Evolutionary conservation across 306 rosid genomes (phyloP).

Genomic region (Psophocarpus tetragonolobus): DNA sequence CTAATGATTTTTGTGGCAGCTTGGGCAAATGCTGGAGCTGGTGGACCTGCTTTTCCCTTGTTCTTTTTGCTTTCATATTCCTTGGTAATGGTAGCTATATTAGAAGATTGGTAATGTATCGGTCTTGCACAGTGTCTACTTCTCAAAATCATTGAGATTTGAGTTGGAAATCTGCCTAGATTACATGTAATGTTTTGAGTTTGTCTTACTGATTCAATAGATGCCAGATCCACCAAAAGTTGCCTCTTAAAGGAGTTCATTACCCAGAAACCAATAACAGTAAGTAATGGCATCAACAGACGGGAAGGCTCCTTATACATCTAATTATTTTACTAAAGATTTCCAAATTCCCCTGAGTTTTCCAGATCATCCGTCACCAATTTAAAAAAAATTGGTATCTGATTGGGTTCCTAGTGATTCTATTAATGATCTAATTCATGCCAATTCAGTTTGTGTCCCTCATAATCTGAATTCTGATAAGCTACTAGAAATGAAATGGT

Average conservation of each 20-base stretch:
- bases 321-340: conserved; percentile 33
- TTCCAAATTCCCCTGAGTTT: conserved; percentile 30
- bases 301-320: conserved; percentile 32
- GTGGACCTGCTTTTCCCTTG: conserved; percentile 13
- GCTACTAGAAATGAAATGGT: conserved; percentile 56
- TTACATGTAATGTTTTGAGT: conserved; percentile 1
- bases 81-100: background rate
- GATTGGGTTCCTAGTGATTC: conserved; percentile 42
- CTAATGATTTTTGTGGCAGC: background rate
- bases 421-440: conserved; percentile 29
- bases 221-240: background rate
- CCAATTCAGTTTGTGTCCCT: conserved; percentile 30
- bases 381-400: conserved; percentile 39
- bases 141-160: conserved; percentile 13
- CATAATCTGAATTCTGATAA: conserved; percentile 33
- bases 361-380: conserved; percentile 12
- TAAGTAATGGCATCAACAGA: conserved; percentile 37
- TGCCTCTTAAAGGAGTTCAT: conserved; percentile 20
- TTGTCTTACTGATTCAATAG: conserved; percentile 30
- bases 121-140: background rate
- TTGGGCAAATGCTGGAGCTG: background rate
- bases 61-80: background rate
- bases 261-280: background rate
- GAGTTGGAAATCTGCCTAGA: conserved; percentile 11
- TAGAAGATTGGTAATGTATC: conserved; percentile 8